These are phyloP conservation scores for Metschnikowia shivogae DNA, from an alignment of 805 yeast genomes.

Conservation along the genomic window DNA sequence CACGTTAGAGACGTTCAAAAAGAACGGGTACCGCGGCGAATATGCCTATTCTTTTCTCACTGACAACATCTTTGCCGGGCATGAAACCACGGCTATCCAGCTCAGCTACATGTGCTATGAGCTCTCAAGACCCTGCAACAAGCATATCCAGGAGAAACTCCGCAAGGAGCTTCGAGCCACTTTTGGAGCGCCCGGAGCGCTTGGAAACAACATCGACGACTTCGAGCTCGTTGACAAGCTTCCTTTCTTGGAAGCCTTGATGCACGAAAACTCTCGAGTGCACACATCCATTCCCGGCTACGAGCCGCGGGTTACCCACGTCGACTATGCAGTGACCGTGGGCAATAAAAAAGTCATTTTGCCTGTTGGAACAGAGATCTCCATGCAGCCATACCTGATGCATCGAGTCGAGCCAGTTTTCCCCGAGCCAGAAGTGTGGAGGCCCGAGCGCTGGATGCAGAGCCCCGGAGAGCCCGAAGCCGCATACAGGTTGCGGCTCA, in stretches of 20 bases:
- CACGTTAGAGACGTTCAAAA: conserved; percentile 33
- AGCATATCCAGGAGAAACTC: conserved; percentile 44
- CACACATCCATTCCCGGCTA: conserved; percentile 74
- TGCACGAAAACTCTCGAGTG: conserved; percentile 57
- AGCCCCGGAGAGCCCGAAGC: conserved; percentile 28
- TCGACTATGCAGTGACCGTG: conserved; percentile 19
- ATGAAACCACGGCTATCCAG: conserved; percentile 50
- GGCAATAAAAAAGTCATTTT: conserved; percentile 21
- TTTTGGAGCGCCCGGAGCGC: conserved; percentile 29
- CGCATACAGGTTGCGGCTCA: conserved; percentile 34
- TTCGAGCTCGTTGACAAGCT: conserved; percentile 48
- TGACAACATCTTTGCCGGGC: conserved; percentile 75
- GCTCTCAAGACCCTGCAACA: conserved; percentile 48
- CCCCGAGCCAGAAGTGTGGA: conserved; percentile 47
- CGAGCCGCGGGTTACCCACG: conserved; percentile 54
- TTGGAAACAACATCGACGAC: conserved; percentile 20
- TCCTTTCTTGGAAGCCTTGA: conserved; percentile 56
- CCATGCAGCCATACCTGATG: conserved; percentile 63
- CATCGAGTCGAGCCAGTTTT: conserved; percentile 52
- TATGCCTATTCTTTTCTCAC: conserved; percentile 39
- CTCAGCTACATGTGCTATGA: conserved; percentile 57
- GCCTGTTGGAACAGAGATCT: conserved; percentile 53
- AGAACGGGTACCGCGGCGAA: conserved; percentile 28
- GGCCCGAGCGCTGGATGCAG: conserved; percentile 63
- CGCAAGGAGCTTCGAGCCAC: conserved; percentile 40